phyloP scores from a whole-genome alignment of 1,284 basidiomycete genomes.

The Neonothopanus nambi region DNA sequence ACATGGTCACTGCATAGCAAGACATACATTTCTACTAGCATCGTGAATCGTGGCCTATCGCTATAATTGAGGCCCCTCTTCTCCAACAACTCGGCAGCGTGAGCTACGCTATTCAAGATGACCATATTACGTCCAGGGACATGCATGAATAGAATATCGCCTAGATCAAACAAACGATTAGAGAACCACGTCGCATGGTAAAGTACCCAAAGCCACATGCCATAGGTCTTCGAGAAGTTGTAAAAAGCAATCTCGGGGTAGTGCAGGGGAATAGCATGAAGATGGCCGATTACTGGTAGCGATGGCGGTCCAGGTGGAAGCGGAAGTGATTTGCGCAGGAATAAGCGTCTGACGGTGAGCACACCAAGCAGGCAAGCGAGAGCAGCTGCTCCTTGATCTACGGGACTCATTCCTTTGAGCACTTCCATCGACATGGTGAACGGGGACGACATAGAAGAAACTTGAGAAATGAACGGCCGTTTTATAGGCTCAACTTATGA shows the following conservation, averaged over 20 bases:
- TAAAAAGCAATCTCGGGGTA: background rate
- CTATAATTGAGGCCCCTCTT: background rate
- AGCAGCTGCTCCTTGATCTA: too few species aligned
- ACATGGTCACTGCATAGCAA: background rate
- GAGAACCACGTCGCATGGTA: background rate
- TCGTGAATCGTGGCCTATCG: background rate
- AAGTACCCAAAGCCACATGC: background rate
- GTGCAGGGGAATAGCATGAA: background rate
- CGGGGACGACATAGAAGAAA: too few species aligned
- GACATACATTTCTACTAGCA: background rate
- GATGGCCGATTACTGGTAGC: background rate
- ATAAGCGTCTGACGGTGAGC: too few species aligned
- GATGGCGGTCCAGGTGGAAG: background rate
- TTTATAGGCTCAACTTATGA: too few species aligned
- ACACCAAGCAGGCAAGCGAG: too few species aligned
- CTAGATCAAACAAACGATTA: background rate
- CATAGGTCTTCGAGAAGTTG: background rate
- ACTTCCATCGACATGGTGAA: too few species aligned
- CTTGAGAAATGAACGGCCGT: too few species aligned
- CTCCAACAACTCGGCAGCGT: background rate
- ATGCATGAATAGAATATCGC: background rate
- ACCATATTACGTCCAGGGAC: background rate
- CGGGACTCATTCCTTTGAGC: too few species aligned
- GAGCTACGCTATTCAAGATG: background rate
- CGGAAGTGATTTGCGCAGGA: background rate